phyloP scores from a whole-genome alignment of 805 yeast species.

The Candida arabinofermentans region DNA sequence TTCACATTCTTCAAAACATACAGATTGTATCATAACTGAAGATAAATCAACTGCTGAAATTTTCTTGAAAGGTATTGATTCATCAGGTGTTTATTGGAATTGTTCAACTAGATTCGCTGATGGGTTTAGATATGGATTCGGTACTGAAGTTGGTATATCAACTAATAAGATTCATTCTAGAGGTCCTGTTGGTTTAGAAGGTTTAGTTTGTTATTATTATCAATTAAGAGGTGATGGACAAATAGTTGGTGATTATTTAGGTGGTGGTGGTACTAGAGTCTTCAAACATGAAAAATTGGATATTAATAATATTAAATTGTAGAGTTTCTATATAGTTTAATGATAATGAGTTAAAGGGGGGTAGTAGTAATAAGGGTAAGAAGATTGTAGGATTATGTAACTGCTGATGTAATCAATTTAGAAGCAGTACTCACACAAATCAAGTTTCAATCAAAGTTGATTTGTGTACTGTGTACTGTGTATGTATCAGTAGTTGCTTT shows the following conservation, averaged over 20 bases:
- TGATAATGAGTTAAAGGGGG: neutral
- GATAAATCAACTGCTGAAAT: slow-evolving; percentile 63
- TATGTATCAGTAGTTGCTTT: no score
- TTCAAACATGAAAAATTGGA: slow-evolving; percentile 71
- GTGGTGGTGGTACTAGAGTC: slow-evolving; percentile 82
- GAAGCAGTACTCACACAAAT: no score
- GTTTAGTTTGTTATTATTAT: slow-evolving; percentile 92
- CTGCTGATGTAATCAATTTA: no score
- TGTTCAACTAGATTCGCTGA: slow-evolving; percentile 97
- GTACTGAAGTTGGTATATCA: slow-evolving; percentile 97
- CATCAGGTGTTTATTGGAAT: slow-evolving; percentile 97
- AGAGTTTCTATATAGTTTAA: neutral
- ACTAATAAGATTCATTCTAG: slow-evolving; percentile 97
- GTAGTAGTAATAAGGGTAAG: neutral
- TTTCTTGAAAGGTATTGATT: slow-evolving; percentile 83
- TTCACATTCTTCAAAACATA: slow-evolving; percentile 90
- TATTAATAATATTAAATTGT: slow-evolving; percentile 24
- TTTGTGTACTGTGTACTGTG: no score
- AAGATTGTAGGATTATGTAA: no score
- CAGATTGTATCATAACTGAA: slow-evolving; percentile 87
- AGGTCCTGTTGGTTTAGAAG: slow-evolving; percentile 98
- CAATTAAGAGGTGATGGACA: slow-evolving; percentile 92
- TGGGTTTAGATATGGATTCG: slow-evolving; percentile 97
- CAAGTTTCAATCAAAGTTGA: no score
- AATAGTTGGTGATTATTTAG: slow-evolving; percentile 83